Evolutionary conservation across 495 filamentous ascomycete species (phyloP).

Genomic region (Hyaloscypha hepaticicola): DNA sequence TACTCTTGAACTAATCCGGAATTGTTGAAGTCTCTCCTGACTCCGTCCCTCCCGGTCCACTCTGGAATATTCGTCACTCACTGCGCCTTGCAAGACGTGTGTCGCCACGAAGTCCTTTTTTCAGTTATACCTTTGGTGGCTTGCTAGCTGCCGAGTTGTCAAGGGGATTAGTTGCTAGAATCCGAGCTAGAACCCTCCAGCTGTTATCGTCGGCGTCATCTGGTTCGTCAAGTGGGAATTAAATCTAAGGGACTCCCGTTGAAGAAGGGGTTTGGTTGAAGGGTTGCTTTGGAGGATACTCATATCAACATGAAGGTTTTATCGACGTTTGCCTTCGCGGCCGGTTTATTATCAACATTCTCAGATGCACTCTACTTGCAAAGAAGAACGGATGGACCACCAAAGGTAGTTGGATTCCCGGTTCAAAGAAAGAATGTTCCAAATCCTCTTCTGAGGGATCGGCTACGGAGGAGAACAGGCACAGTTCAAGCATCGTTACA

Average conservation of each 20-base stretch:
- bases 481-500: constrained; percentile 43
- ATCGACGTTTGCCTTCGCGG: constrained; percentile 19
- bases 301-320: constrained; percentile 26
- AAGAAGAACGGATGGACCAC: constrained; percentile 26
- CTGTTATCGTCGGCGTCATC: constrained; percentile 17
- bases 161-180: not conserved
- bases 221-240: not conserved
- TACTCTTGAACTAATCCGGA: not conserved
- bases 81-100: not conserved
- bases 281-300: not conserved
- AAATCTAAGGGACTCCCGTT: constrained; percentile 3
- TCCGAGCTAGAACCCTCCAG: constrained; percentile 4
- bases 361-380: constrained; percentile 25
- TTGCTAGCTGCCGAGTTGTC: constrained; percentile 10
- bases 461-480: constrained; percentile 44
- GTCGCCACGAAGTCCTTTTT: not conserved
- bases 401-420: constrained; percentile 48
- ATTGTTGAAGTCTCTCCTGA: not conserved
- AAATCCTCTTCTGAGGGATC: constrained; percentile 44
- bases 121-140: not conserved
- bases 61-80: not conserved
- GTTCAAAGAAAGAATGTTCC: constrained; percentile 42
- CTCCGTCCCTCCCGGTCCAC: too few species aligned
- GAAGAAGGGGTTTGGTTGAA: not conserved
- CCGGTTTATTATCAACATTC: constrained; percentile 20